phyloP scores from a whole-genome alignment of 2,329 filamentous ascomycete genomes.

The Aurifilum marmelostoma region DNA sequence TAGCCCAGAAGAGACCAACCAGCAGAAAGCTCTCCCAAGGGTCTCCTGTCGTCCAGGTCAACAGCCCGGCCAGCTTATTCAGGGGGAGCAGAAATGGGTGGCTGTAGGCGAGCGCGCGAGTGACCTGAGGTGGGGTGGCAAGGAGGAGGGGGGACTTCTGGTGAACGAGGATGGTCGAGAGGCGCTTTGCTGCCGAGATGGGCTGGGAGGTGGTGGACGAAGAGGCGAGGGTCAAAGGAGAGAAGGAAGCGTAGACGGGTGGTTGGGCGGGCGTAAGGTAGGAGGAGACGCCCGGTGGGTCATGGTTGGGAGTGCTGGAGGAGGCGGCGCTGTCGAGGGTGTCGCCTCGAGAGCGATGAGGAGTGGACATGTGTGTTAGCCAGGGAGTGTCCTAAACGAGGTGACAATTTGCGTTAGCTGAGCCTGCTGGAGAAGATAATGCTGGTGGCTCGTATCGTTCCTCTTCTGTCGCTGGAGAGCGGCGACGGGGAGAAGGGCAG shows the following conservation, averaged over 20 bases:
- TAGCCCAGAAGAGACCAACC: conserved; percentile 82
- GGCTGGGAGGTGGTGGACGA: conserved; percentile 61
- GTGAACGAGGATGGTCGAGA: conserved; percentile 91
- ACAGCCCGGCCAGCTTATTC: conserved; percentile 79
- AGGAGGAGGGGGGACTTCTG: conserved; percentile 93
- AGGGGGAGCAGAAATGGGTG: conserved; percentile 91
- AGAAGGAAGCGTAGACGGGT: conserved; percentile 88
- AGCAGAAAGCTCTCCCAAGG: conserved; percentile 97
- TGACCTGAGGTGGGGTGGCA: conserved; percentile 93
- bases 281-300: conserved; percentile 49
- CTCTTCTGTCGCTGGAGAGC: background rate
- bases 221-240: conserved; percentile 72
- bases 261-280: conserved; percentile 54
- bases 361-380: conserved; percentile 31
- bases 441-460: background rate
- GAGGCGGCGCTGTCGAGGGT: conserved; percentile 25
- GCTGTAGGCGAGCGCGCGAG: conserved; percentile 90
- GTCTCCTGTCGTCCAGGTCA: conserved; percentile 94
- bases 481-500: too few species aligned
- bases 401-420: conserved; percentile 14
- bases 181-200: conserved; percentile 69
- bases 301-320: conserved; percentile 4
- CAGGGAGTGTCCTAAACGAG: conserved; percentile 25
- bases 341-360: conserved; percentile 27
- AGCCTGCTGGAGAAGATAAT: background rate